Percentiles rank a stretch among this genome's conserved stretches.
Evolutionary conservation across 2,329 filamentous ascomycete species (phyloP).

Genomic region (Fusarium tuaranense): DNA sequence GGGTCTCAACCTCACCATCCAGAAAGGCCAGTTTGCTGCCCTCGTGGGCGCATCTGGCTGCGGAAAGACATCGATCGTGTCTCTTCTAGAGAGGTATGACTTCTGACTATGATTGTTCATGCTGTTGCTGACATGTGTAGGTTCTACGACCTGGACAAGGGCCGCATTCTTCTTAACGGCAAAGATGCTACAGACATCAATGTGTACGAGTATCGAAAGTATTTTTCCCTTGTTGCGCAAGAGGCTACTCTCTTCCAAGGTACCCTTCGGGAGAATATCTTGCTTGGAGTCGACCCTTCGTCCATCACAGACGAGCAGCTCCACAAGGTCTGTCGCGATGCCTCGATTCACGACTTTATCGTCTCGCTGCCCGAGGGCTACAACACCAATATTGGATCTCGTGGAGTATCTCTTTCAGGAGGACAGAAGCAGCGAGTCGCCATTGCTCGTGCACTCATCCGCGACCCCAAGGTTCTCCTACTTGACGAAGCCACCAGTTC

Average conservation of each 20-base stretch:
- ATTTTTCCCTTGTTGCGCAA: constrained; percentile 79
- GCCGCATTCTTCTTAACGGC: constrained; percentile 73
- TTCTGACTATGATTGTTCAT: too few relatives aligned
- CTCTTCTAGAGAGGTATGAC: constrained; percentile 64
- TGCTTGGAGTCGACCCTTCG: constrained; percentile 70
- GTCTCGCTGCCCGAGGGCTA: constrained; percentile 75
- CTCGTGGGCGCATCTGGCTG: constrained; percentile 78
- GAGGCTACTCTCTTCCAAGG: constrained; percentile 80
- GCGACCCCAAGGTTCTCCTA: constrained; percentile 73
- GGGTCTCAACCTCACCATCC: constrained; percentile 71
- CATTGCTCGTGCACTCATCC: constrained; percentile 76
- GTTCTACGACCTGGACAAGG: constrained; percentile 77
- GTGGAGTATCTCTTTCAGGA: constrained; percentile 75
- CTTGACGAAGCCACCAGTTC: constrained; percentile 81
- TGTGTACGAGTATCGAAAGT: constrained; percentile 70
- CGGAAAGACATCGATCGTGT: constrained; percentile 79
- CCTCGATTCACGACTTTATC: constrained; percentile 79
- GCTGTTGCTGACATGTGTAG: constrained; percentile 44
- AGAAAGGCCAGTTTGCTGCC: constrained; percentile 77
- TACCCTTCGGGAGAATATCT: constrained; percentile 76
- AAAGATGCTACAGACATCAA: constrained; percentile 69
- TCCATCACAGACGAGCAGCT: constrained; percentile 64
- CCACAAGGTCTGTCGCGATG: constrained; percentile 67
- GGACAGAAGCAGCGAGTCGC: constrained; percentile 79
- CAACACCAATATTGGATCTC: constrained; percentile 74